phyloP scores from a whole-genome alignment of 1,284 basidiomycete species.

The Laetiporus sulphureus region DNA sequence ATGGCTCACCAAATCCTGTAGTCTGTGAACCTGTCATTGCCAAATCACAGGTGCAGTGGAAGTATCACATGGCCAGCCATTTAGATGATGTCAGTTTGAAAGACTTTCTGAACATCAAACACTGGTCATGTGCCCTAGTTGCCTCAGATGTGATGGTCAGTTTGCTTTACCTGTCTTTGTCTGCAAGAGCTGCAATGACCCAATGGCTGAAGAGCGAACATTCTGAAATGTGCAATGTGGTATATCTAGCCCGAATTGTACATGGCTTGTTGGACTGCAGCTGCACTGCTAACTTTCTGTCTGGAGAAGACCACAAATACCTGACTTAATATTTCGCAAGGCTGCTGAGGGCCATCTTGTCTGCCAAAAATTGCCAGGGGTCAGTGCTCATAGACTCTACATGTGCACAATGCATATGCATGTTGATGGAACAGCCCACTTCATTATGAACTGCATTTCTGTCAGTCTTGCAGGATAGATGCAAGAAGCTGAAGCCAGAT shows the following conservation, averaged over 20 bases:
- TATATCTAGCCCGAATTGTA: conserved; percentile 12
- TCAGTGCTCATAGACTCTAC: conserved; percentile 9
- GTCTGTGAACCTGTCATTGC: conserved; percentile 8
- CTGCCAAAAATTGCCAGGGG: conserved; percentile 2
- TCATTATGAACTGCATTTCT: conserved; percentile 13
- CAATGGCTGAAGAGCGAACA: conserved; percentile 26
- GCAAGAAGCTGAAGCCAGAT: conserved; percentile 9
- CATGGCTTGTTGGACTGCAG: conserved; percentile 13
- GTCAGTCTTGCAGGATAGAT: conserved; percentile 8
- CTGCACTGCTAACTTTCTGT: background rate
- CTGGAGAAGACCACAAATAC: background rate
- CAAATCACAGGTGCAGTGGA: conserved; percentile 14
- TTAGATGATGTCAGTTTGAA: conserved; percentile 21
- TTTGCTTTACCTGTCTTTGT: conserved; percentile 34
- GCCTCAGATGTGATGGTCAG: conserved; percentile 33
- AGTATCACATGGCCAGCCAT: conserved; percentile 18
- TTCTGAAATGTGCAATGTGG: conserved; percentile 21
- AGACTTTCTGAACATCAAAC: conserved; percentile 29
- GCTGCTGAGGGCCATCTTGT: conserved; percentile 11
- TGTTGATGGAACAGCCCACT: conserved; percentile 8
- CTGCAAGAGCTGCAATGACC: conserved; percentile 13
- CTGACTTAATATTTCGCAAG: conserved; percentile 14
- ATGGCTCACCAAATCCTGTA: conserved; percentile 24
- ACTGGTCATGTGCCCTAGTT: conserved; percentile 36
- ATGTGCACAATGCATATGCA: conserved; percentile 9